A percentile compares a stretch with the other conserved stretches of the same genome.
phyloP scores from a whole-genome alignment of 495 filamentous ascomycete genomes.

The Hypoxylon trugodes region DNA sequence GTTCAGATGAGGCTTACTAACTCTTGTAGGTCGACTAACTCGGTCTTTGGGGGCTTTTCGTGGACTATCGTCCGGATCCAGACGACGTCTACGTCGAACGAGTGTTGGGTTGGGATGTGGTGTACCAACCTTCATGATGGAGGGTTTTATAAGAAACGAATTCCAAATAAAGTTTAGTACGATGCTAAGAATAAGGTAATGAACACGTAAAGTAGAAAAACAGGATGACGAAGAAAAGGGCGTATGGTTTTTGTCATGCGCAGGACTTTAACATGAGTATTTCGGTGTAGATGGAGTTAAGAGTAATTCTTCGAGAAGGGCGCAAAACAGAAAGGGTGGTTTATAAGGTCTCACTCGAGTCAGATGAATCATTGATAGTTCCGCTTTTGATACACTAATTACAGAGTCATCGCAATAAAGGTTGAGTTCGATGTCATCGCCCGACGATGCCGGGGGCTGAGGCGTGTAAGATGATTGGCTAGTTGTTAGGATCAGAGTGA shows the following conservation, averaged over 20 bases:
- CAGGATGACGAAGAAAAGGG: constrained; percentile 19
- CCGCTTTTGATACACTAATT: neutral
- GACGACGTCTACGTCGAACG: no score
- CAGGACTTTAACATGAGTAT: constrained; percentile 16
- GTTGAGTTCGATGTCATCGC: constrained; percentile 11
- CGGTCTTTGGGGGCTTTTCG: neutral
- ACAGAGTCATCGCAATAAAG: constrained; percentile 26
- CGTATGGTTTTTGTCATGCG: constrained; percentile 29
- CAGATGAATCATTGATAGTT: constrained; percentile 21
- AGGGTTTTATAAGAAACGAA: constrained; percentile 14
- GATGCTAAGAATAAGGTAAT: constrained; percentile 3
- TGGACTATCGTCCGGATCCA: neutral
- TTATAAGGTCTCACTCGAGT: constrained; percentile 21
- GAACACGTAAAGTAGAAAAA: constrained; percentile 27
- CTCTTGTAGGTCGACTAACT: constrained; percentile 1
- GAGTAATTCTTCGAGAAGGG: constrained; percentile 18
- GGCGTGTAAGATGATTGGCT: constrained; percentile 40
- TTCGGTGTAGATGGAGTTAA: constrained; percentile 24
- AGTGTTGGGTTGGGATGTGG: no score
- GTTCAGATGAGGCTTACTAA: constrained; percentile 5
- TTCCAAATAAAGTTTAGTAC: no score
- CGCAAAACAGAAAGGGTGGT: constrained; percentile 8
- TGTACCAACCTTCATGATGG: constrained; percentile 8
- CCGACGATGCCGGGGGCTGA: neutral
- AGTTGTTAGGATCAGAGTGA: constrained; percentile 12